These are phyloP conservation scores for Rhizopogon roseolus DNA, from an alignment of 768 basidiomycete species.

Conservation along the genomic window DNA sequence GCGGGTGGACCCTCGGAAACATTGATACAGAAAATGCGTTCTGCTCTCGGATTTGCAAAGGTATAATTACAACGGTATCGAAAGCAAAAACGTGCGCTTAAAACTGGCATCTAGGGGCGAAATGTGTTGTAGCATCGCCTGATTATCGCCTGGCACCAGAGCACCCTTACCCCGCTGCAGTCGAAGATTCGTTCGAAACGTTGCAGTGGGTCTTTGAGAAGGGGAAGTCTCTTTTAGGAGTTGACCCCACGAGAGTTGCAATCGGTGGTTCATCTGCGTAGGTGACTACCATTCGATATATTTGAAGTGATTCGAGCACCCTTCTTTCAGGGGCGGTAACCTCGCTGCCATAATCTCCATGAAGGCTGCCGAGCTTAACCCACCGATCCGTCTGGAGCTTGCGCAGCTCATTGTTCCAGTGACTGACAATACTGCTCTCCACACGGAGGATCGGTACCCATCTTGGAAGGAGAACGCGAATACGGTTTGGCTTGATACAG, in stretches of 20 bases:
- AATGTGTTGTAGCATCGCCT: slow-evolving; percentile 29
- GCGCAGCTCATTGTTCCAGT: slow-evolving; percentile 73
- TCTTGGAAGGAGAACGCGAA: slow-evolving; percentile 59
- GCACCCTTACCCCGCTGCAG: slow-evolving; percentile 27
- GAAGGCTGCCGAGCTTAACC: slow-evolving; percentile 47
- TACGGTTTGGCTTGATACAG: slow-evolving; percentile 57
- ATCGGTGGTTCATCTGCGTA: slow-evolving; percentile 75
- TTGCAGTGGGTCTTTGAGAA: slow-evolving; percentile 29
- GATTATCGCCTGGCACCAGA: slow-evolving; percentile 32
- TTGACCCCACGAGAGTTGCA: slow-evolving; percentile 50
- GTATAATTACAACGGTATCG: slow-evolving; percentile 3
- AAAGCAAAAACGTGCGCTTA: not conserved
- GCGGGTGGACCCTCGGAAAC: slow-evolving; percentile 74
- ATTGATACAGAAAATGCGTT: slow-evolving; percentile 60
- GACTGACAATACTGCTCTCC: slow-evolving; percentile 64
- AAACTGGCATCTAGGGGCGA: slow-evolving; percentile 15
- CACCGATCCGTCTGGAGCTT: slow-evolving; percentile 51
- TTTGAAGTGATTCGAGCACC: not conserved
- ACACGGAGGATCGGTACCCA: slow-evolving; percentile 29
- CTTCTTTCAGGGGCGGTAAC: slow-evolving; percentile 60
- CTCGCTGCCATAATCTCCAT: slow-evolving; percentile 64
- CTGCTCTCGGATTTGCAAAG: slow-evolving; percentile 29
- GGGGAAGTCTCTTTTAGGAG: slow-evolving; percentile 41
- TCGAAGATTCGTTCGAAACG: slow-evolving; percentile 32
- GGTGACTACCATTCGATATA: not conserved